Evolutionary conservation across 1,139 yeast genomes (phyloP).

Genomic region (Magnusiomyces suaveolens): DNA sequence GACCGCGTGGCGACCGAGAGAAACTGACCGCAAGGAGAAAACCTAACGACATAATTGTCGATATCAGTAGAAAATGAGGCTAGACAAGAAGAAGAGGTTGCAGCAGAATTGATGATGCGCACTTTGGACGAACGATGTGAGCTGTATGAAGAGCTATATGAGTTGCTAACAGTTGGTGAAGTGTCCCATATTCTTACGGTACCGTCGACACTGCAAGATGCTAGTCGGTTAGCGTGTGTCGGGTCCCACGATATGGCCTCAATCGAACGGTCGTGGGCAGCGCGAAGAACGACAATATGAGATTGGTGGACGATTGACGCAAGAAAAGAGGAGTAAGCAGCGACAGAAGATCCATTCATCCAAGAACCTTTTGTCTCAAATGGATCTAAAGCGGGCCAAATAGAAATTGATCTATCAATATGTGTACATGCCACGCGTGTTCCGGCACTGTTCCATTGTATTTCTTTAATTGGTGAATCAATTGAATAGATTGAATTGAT

Average conservation of each 20-base stretch:
- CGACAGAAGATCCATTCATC: slow-evolving; percentile 2
- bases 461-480: slow-evolving; percentile 1
- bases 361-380: slow-evolving; percentile 18
- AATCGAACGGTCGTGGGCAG: slow-evolving; percentile 38
- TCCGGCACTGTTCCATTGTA: slow-evolving; percentile 26
- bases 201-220: slow-evolving; percentile 49
- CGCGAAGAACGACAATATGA: background rate
- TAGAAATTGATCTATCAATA: slow-evolving; percentile 22
- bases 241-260: slow-evolving; percentile 57
- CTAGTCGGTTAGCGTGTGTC: slow-evolving; percentile 41
- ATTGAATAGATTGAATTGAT: background rate
- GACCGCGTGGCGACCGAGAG: slow-evolving; percentile 42
- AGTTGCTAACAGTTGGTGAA: background rate
- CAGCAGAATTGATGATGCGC: slow-evolving; percentile 4
- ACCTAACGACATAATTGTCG: slow-evolving; percentile 35
- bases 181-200: slow-evolving; percentile 48
- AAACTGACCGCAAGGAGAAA: slow-evolving; percentile 46
- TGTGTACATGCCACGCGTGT: slow-evolving; percentile 23
- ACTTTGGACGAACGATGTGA: background rate
- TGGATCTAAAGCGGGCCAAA: slow-evolving; percentile 25
- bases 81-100: slow-evolving; percentile 36
- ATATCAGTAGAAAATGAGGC: slow-evolving; percentile 31
- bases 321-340: background rate
- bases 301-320: background rate
- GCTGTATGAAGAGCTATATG: background rate